A percentile compares a stretch with the other conserved stretches of the same genome.
These are phyloP conservation scores for Zostera marina DNA, from an alignment of 116 monocot species.

Conservation along the genomic window DNA sequence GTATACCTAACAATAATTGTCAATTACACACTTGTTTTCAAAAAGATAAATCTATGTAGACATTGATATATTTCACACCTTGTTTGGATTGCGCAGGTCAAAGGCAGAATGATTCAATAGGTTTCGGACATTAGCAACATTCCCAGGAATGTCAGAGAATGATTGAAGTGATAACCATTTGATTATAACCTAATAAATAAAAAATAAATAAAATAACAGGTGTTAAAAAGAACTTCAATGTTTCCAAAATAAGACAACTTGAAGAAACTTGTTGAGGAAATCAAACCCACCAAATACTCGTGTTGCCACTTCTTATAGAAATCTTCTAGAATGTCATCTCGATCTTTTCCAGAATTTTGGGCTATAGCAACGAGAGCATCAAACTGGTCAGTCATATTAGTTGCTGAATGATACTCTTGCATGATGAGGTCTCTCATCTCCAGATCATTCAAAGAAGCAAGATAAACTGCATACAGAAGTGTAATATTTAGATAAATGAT, in stretches of 20 bases:
- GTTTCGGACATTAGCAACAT: constrained; percentile 77
- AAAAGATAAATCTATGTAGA: neutral
- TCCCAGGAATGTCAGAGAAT: constrained; percentile 78
- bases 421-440: constrained; percentile 56
- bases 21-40: neutral
- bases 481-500: neutral
- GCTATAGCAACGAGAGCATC: constrained; percentile 75
- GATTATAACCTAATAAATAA: constrained; percentile 60
- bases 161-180: constrained; percentile 99
- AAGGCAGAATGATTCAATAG: constrained; percentile 87
- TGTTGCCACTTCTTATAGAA: constrained; percentile 94
- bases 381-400: constrained; percentile 99
- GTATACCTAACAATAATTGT: constrained; percentile 37
- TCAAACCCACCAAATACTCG: constrained; percentile 62
- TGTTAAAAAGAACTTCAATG: constrained; percentile 1
- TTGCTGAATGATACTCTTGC: constrained; percentile 65
- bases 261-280: neutral
- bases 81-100: constrained; percentile 91
- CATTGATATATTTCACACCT: constrained; percentile 24
- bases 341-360: constrained; percentile 72
- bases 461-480: constrained; percentile 42
- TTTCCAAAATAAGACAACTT: neutral
- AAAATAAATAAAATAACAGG: neutral
- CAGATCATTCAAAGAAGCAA: constrained; percentile 61
- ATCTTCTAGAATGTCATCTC: constrained; percentile 71